These are phyloP conservation scores for Cyberlindnera euphorbiae DNA, from an alignment of 805 yeast genomes.

Conservation along the genomic window DNA sequence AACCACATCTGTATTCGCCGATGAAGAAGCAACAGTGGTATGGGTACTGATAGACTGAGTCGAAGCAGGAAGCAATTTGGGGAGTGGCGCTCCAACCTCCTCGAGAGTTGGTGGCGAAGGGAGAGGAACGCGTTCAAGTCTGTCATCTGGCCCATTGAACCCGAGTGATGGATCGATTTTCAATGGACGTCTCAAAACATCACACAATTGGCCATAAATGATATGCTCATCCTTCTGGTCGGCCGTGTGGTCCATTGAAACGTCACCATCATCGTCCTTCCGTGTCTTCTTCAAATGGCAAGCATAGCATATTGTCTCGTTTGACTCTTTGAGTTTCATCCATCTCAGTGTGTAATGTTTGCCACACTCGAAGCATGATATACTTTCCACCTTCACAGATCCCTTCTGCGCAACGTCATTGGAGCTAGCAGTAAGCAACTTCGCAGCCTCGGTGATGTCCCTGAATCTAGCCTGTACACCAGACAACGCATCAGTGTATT, in stretches of 20 bases:
- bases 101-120: not conserved
- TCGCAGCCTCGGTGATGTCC: conserved; percentile 26
- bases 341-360: conserved; percentile 16
- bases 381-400: not conserved
- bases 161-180: conserved; percentile 3
- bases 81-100: not conserved
- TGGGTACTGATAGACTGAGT: not conserved
- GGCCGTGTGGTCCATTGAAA: conserved; percentile 2
- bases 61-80: too few relatives aligned
- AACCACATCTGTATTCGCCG: too few relatives aligned
- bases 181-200: conserved; percentile 3
- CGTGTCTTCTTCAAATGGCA: conserved; percentile 5
- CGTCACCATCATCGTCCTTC: conserved; percentile 1
- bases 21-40: not conserved
- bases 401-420: not conserved
- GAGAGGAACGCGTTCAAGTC: conserved; percentile 1
- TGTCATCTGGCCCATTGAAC: conserved; percentile 3
- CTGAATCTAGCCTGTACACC: conserved; percentile 37
- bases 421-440: not conserved
- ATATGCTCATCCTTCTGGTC: not conserved
- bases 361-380: conserved; percentile 4
- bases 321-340: not conserved
- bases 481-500: conserved; percentile 13
- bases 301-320: conserved; percentile 11
- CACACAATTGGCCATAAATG: not conserved